Base-by-base conservation (phyloP, 192 early-diverging fungal genomes). In the Podila epicladia region DNA sequence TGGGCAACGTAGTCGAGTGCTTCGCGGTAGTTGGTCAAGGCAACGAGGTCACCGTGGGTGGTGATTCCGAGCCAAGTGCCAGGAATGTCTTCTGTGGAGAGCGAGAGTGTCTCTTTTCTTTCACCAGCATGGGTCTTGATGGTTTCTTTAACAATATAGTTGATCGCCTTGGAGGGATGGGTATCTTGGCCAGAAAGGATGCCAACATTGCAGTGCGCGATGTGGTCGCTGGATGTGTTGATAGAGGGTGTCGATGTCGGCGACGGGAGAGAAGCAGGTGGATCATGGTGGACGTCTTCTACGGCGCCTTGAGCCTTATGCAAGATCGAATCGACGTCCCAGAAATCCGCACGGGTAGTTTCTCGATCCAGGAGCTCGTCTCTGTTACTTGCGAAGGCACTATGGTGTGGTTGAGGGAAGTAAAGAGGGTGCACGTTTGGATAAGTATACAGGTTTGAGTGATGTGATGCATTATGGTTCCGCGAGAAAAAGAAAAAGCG, bases 41-140 rank as follows among this genome's bases (percentile, higher is more conserved):
- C 85, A 20, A 84, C 76, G 38, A 88, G 82, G 49, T 76, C 71
- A 6, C 87, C 87, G 33, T 82, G 49, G 4, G 65, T 75, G 8
- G 85, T 83, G 35, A 88, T 80, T 4, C 85, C 87, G 12, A 88
- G 62, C 87, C 87, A 88, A 7, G 84, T 88, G 1, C 87, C 87
- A 0, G 82, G 71, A 0, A 80, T 41, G 45, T 73, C 57, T 22
- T 80, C 15, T 2, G 77, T 80, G 8, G 67, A 60, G 22, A 80
- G 11, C 0, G 41, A 33, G 38, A 80, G 41, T 3, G 33, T 62
- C 2, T 64, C 20, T 33, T 55, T 58, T 38, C 69, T 61, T 13
- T 58, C 32, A 6, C 50, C 58, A 1, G 11, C 4, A 0, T 59
- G 58, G 22, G 51, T 38, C 8, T n/a, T 32, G 29, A 48, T 65